A percentile compares a stretch with the other conserved stretches of the same genome.
phyloP scores from a whole-genome alignment of 2,329 filamentous ascomycete species.

The Colletotrichum eremochloae region DNA sequence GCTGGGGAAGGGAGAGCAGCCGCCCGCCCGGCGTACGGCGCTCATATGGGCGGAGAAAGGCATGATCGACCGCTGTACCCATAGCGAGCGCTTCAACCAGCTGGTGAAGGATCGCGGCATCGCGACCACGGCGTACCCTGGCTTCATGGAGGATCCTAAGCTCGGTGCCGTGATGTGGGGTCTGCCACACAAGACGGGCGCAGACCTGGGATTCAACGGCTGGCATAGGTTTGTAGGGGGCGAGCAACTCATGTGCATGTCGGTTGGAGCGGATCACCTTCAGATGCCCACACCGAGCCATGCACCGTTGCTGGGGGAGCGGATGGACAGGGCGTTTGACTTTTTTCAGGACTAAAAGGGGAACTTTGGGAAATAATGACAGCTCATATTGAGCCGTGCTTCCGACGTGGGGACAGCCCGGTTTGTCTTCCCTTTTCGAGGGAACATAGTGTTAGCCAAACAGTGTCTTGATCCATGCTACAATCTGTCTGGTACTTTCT shows the following conservation, averaged over 20 bases:
- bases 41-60: not conserved
- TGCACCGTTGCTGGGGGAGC: not conserved
- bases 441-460: too few relatives aligned
- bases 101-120: not conserved
- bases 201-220: not conserved
- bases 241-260: not conserved
- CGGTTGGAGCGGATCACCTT: not conserved
- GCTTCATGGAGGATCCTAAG: slow-evolving; percentile 16
- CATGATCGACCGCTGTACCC: slow-evolving; percentile 1
- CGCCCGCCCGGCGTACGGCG: too few relatives aligned
- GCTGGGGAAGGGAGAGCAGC: too few relatives aligned
- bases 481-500: too few relatives aligned
- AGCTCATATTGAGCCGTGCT: too few relatives aligned
- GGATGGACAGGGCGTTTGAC: not conserved
- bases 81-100: too few relatives aligned
- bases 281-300: not conserved
- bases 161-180: slow-evolving; percentile 22
- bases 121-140: slow-evolving; percentile 4
- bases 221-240: slow-evolving; percentile 7
- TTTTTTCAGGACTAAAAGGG: too few relatives aligned
- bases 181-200: not conserved
- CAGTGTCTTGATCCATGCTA: too few relatives aligned
- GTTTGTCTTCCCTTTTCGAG: too few relatives aligned
- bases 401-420: too few relatives aligned
- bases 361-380: too few relatives aligned